Conservation (phyloP, 2,329 filamentous ascomycete genomes). For the Fusarium hostae region DNA sequence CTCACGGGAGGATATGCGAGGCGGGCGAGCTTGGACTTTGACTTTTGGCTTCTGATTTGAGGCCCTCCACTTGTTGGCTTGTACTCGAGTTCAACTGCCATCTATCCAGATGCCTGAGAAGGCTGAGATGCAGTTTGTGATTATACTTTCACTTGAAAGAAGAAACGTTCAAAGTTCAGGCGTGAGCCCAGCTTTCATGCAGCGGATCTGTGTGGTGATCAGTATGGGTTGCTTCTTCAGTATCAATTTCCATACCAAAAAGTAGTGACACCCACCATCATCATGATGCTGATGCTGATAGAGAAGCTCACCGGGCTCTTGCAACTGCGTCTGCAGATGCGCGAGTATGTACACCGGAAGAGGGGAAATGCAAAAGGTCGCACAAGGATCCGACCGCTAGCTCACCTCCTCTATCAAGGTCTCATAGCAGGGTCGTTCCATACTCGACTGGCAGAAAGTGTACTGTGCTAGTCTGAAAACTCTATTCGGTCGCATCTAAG, state of each 20-base stretch:
- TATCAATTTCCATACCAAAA: constrained; percentile 29
- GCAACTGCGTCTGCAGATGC: constrained; percentile 41
- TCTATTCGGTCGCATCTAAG: constrained; percentile 39
- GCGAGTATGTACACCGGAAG: constrained; percentile 39
- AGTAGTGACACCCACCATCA: constrained; percentile 32
- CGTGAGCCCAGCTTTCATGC: constrained; percentile 13
- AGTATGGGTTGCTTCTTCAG: constrained; percentile 20
- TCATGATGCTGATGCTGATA: constrained; percentile 13
- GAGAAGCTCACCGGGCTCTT: constrained; percentile 35
- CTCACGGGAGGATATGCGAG: constrained; percentile 34
- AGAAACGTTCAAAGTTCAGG: not conserved
- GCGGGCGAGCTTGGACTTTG: constrained; percentile 37
- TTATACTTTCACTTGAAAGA: not conserved
- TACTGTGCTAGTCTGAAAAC: constrained; percentile 40
- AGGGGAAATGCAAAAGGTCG: constrained; percentile 35
- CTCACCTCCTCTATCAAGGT: constrained; percentile 34
- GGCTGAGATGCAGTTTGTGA: constrained; percentile 14
- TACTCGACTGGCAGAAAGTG: constrained; percentile 24
- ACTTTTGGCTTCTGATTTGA: constrained; percentile 36
- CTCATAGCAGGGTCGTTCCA: constrained; percentile 40
- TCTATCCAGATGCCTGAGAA: constrained; percentile 15
- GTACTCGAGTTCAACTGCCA: constrained; percentile 21
- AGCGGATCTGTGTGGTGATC: constrained; percentile 29
- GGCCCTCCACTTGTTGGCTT: constrained; percentile 34
- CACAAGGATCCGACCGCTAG: constrained; percentile 35